These are phyloP conservation scores for Rhododendron ferrugineum DNA, from an alignment of 148 eudicot species.

Conservation along the genomic window DNA sequence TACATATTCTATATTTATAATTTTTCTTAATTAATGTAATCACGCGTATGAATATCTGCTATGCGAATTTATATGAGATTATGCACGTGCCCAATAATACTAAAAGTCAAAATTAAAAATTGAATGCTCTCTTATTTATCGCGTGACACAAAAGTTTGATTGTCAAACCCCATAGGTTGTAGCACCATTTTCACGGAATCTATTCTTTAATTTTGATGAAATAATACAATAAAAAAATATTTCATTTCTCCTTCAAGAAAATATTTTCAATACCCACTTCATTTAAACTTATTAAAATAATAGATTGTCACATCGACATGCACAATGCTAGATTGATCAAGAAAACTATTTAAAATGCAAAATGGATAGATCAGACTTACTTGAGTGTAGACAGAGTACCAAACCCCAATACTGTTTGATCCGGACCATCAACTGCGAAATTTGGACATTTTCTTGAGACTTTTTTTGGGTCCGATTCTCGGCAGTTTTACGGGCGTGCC, in stretches of 20 bases:
- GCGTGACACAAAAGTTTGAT: neutral
- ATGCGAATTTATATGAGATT: neutral
- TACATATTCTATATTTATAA: too few species aligned
- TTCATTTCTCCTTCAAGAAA: neutral
- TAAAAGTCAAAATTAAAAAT: neutral
- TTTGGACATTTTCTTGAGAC: too few species aligned
- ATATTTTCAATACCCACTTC: neutral
- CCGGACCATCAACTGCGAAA: too few species aligned
- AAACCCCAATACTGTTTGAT: too few species aligned
- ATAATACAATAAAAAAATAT: neutral
- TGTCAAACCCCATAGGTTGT: neutral
- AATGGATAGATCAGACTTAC: too few species aligned
- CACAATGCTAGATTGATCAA: too few species aligned
- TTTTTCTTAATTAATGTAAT: too few species aligned
- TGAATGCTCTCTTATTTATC: neutral
- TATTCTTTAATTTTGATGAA: neutral
- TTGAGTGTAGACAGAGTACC: too few species aligned
- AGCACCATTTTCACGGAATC: neutral
- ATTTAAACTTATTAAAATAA: neutral
- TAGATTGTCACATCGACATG: neutral
- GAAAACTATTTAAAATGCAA: too few species aligned
- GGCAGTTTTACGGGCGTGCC: too few species aligned
- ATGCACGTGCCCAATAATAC: neutral
- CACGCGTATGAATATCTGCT: neutral
- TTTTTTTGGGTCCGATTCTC: too few species aligned